Conservation (phyloP, 2,329 filamentous ascomycete genomes). For the Gremmenia infestans region DNA sequence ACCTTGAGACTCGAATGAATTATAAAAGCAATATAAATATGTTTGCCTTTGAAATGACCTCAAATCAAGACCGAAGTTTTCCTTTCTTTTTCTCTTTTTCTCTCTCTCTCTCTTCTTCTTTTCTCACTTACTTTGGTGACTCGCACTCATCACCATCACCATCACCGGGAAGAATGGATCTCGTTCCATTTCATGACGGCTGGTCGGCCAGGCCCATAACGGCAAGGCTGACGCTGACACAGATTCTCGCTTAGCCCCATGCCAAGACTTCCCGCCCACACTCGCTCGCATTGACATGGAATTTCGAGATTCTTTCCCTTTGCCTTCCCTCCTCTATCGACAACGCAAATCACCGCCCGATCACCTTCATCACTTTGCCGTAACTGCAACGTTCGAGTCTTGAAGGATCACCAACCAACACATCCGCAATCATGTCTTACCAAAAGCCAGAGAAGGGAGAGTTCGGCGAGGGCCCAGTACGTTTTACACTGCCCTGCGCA, state of each 20-base stretch:
- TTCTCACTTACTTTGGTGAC: too few relatives aligned
- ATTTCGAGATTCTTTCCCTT: constrained; percentile 4
- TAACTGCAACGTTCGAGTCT: constrained; percentile 72
- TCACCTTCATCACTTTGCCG: constrained; percentile 76
- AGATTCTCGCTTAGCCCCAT: constrained; percentile 14
- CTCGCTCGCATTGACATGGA: neutral
- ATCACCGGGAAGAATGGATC: neutral
- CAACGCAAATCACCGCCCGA: constrained; percentile 4
- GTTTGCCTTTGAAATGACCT: too few relatives aligned
- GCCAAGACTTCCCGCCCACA: constrained; percentile 25
- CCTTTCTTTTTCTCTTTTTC: neutral
- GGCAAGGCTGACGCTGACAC: constrained; percentile 13
- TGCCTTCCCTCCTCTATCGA: constrained; percentile 4
- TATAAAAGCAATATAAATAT: neutral
- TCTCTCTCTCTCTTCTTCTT: too few relatives aligned
- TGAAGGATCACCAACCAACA: constrained; percentile 50
- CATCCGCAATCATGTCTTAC: constrained; percentile 68
- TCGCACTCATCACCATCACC: too few relatives aligned
- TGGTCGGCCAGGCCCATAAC: neutral
- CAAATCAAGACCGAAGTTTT: neutral
- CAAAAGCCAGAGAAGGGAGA: constrained; percentile 87
- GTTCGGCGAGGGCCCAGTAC: constrained; percentile 77
- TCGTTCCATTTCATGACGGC: neutral
- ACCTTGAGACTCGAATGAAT: neutral
- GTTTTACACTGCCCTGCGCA: constrained; percentile 33